A percentile compares a stretch with the other conserved stretches of the same genome.
Conservation (phyloP, 2,329 filamentous ascomycete species). For the Stagonosporopsis vannaccii region DNA sequence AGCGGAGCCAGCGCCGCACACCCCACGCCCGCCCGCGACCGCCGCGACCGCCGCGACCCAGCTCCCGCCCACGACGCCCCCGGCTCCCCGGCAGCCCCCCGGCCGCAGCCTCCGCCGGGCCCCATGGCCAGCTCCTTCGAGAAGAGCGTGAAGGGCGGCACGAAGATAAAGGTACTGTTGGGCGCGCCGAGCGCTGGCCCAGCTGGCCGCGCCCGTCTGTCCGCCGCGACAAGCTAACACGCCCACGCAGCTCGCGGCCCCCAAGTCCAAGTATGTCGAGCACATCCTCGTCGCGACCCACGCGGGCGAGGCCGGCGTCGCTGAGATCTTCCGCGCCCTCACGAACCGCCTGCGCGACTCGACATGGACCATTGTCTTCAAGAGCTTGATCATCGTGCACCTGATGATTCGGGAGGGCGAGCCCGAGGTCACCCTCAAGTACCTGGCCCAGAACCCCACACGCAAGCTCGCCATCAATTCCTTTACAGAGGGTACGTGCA, state of each 20-base stretch:
- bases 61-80: constrained; percentile 10
- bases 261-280: constrained; percentile 99
- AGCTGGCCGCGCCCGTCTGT: neutral
- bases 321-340: constrained; percentile 91
- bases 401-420: constrained; percentile 97
- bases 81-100: constrained; percentile 18
- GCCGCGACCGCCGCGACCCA: constrained; percentile 3
- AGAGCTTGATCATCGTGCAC: constrained; percentile 93
- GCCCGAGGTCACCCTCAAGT: constrained; percentile 84
- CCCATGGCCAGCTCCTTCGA: constrained; percentile 88
- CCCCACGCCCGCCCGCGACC: constrained; percentile 17
- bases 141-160: constrained; percentile 98
- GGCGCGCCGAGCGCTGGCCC: constrained; percentile 1
- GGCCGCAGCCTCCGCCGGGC: constrained; percentile 22
- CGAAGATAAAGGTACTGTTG: constrained; percentile 84
- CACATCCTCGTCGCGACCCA: constrained; percentile 96
- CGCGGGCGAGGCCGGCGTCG: constrained; percentile 91
- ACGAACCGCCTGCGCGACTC: constrained; percentile 90
- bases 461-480: constrained; percentile 85
- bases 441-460: constrained; percentile 77
- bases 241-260: constrained; percentile 77
- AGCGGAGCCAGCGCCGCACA: constrained; percentile 26
- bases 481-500: constrained; percentile 83
- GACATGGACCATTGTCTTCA: constrained; percentile 99
- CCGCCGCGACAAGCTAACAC: constrained; percentile 30